Percentiles rank a stretch among this genome's conserved stretches.
These are phyloP conservation scores for Aureobasidium pullulans DNA, from an alignment of 2,329 filamentous ascomycete species.

Conservation along the genomic window DNA sequence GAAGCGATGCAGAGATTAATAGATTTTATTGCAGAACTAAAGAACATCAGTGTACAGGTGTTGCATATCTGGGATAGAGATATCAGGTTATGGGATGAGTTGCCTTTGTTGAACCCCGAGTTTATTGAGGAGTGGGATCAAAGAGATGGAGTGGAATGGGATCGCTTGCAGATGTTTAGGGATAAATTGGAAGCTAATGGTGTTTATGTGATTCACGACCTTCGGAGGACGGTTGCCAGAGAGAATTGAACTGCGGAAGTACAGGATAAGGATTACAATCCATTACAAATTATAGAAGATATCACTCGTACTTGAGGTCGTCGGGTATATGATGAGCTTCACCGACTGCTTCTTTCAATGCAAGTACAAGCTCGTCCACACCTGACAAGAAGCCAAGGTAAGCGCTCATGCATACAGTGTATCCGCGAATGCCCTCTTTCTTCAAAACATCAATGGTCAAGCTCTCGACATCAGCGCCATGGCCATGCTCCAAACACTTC, in stretches of 20 bases:
- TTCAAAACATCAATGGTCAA: constrained; percentile 1
- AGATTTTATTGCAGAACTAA: background rate
- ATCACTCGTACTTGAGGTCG: constrained; percentile 1
- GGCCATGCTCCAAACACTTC: constrained; percentile 12
- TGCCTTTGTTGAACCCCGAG: background rate
- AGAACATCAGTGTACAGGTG: background rate
- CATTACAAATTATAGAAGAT: background rate
- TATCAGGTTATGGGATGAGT: background rate
- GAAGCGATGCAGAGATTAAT: background rate
- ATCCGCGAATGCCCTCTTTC: constrained; percentile 11
- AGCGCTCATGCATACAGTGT: constrained; percentile 10
- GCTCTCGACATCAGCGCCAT: constrained; percentile 1
- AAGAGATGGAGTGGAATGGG: background rate
- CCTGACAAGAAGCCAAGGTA: constrained; percentile 13
- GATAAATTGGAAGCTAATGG: background rate
- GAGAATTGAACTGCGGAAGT: background rate
- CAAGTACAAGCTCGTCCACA: constrained; percentile 12
- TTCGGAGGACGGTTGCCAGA: background rate
- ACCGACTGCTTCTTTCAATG: constrained; percentile 9
- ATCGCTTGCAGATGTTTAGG: background rate
- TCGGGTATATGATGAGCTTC: constrained; percentile 15
- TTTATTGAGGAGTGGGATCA: background rate
- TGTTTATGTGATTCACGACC: background rate
- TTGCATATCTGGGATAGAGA: background rate
- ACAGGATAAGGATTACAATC: background rate